phyloP scores from a whole-genome alignment of 352 stramenopile genomes.

The Phytopythium cucurbitacearum region DNA sequence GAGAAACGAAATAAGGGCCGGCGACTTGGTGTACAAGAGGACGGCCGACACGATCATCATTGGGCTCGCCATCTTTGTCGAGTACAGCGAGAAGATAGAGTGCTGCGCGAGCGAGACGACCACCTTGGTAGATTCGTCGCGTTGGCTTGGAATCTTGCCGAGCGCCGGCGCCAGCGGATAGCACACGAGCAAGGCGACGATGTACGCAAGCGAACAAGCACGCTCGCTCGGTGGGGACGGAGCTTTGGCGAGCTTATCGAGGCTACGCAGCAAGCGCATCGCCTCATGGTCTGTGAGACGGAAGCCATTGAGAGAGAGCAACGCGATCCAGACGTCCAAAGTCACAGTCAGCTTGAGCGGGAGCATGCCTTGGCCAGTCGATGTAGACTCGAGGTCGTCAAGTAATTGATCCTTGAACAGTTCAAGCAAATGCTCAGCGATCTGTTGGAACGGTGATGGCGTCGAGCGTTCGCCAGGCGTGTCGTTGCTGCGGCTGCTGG shows the following conservation, averaged over 20 bases:
- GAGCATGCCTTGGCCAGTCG: slow-evolving; percentile 2
- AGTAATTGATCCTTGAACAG: slow-evolving; percentile 6
- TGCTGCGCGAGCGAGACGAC: slow-evolving; percentile 56
- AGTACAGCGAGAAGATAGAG: slow-evolving; percentile 47
- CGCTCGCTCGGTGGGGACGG: slow-evolving; percentile 20
- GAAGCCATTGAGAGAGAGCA: slow-evolving; percentile 45
- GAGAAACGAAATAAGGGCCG: slow-evolving; percentile 47
- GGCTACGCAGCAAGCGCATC: slow-evolving; percentile 35
- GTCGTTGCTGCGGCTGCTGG: not conserved
- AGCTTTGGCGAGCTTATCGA: slow-evolving; percentile 35
- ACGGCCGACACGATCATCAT: slow-evolving; percentile 62
- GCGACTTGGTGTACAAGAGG: slow-evolving; percentile 66
- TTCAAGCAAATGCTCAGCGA: slow-evolving; percentile 5
- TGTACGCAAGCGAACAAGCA: slow-evolving; percentile 44
- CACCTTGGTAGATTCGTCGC: slow-evolving; percentile 50
- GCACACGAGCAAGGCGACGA: slow-evolving; percentile 53
- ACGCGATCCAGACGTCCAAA: slow-evolving; percentile 39
- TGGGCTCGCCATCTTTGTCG: slow-evolving; percentile 28
- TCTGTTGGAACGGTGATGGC: slow-evolving; percentile 3
- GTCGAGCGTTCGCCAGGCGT: not conserved
- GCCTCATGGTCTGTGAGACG: slow-evolving; percentile 40
- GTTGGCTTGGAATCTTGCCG: slow-evolving; percentile 54
- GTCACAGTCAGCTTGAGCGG: slow-evolving; percentile 25
- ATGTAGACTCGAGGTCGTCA: slow-evolving; percentile 2
- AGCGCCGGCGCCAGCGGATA: slow-evolving; percentile 43